phyloP scores from a whole-genome alignment of 768 basidiomycete species.

The Termitomyces titanicus region DNA sequence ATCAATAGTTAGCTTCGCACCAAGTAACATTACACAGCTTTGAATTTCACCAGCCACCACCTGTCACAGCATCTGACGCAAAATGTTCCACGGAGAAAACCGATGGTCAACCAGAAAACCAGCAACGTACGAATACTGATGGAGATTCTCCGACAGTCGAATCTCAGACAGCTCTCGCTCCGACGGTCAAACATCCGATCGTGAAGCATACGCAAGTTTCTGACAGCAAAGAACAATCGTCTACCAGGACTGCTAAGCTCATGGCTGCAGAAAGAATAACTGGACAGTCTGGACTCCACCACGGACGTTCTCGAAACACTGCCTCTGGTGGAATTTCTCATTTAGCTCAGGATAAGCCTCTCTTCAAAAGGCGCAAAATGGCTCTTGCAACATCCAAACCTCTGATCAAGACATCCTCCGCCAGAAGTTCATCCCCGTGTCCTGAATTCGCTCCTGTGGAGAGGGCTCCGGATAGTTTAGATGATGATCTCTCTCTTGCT shows the following conservation, averaged over 20 bases:
- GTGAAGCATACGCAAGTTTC: neutral
- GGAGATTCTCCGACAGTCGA: neutral
- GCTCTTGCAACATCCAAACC: neutral
- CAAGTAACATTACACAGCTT: neutral
- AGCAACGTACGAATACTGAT: neutral
- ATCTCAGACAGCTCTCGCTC: neutral
- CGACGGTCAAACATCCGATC: neutral
- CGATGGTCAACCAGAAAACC: neutral
- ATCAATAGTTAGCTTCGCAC: neutral
- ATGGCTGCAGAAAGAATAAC: slow-evolving; percentile 14
- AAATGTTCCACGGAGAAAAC: neutral
- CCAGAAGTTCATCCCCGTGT: slow-evolving; percentile 14
- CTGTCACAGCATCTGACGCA: neutral
- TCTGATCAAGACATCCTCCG: neutral
- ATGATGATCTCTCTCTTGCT: slow-evolving; percentile 16
- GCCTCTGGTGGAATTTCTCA: neutral
- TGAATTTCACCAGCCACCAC: neutral
- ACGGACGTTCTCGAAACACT: neutral
- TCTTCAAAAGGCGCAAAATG: neutral
- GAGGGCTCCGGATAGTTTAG: slow-evolving; percentile 14
- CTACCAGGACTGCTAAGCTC: slow-evolving; percentile 12
- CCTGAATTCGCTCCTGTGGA: slow-evolving; percentile 24
- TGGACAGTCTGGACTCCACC: neutral
- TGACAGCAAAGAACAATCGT: slow-evolving; percentile 1
- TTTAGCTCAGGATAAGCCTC: neutral